A percentile compares a stretch with the other conserved stretches of the same genome.
These are phyloP conservation scores for Penicillium paneum DNA, from an alignment of 2,329 filamentous ascomycete genomes.

Conservation along the genomic window DNA sequence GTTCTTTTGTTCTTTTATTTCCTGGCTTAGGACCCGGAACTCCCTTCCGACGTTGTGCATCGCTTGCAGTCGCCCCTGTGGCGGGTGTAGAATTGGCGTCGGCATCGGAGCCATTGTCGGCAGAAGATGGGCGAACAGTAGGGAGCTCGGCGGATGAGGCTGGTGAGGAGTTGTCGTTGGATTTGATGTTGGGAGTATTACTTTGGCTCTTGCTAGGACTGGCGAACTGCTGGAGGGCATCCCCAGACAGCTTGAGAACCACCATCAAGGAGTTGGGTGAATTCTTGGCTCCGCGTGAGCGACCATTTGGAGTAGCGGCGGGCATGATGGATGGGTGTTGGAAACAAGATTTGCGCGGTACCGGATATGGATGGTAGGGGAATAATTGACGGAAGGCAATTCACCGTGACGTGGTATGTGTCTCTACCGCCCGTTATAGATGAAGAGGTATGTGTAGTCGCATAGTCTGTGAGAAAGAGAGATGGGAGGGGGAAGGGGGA, in stretches of 20 bases:
- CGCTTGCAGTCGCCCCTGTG: conserved; percentile 37
- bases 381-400: conserved; percentile 10
- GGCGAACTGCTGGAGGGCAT: conserved; percentile 37
- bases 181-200: conserved; percentile 24
- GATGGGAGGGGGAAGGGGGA: conserved; percentile 13
- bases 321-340: conserved; percentile 17
- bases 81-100: conserved; percentile 41
- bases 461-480: conserved; percentile 28
- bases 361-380: conserved; percentile 4
- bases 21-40: conserved; percentile 66
- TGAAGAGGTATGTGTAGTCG: conserved; percentile 29
- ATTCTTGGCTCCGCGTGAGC: conserved; percentile 33
- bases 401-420: conserved; percentile 23
- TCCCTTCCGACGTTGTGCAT: conserved; percentile 70
- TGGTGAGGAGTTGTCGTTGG: conserved; percentile 35
- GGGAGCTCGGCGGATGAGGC: conserved; percentile 36
- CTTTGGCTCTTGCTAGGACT: conserved; percentile 3
- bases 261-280: conserved; percentile 23
- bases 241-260: conserved; percentile 40
- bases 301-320: conserved; percentile 34
- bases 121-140: conserved; percentile 36
- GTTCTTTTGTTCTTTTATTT: conserved; percentile 52
- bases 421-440: conserved; percentile 18
- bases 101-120: conserved; percentile 41
- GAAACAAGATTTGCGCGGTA: neutral